These are phyloP conservation scores for Thalassiosira mediterranea DNA, from an alignment of 352 stramenopile species.

Conservation along the genomic window DNA sequence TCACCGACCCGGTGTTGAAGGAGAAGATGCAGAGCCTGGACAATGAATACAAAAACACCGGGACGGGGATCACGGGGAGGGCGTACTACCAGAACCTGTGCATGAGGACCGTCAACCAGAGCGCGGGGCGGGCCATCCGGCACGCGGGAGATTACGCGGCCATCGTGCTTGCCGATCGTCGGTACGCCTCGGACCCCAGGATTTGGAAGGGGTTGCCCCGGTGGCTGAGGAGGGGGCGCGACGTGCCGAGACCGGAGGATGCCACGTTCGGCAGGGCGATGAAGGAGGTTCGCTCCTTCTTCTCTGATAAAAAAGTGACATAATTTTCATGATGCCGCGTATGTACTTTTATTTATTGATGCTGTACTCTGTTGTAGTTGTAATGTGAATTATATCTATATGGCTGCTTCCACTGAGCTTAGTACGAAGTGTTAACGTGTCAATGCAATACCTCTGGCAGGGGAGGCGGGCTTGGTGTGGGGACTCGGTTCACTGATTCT, in stretches of 20 bases:
- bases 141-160: slow-evolving; percentile 96
- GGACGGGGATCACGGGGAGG: slow-evolving; percentile 77
- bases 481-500: no score
- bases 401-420: no score
- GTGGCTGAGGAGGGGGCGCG: slow-evolving; percentile 59
- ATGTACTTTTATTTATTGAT: no score
- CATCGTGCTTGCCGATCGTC: slow-evolving; percentile 94
- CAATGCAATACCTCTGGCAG: no score
- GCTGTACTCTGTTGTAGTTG: no score
- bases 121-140: slow-evolving; percentile 96
- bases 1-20: slow-evolving; percentile 92
- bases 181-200: slow-evolving; percentile 85
- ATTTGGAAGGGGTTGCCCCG: slow-evolving; percentile 72
- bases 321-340: no score
- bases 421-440: no score
- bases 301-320: no score
- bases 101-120: slow-evolving; percentile 99
- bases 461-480: no score
- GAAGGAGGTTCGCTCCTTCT: slow-evolving; percentile 39
- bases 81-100: slow-evolving; percentile 98
- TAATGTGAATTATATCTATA: no score
- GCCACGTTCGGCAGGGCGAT: slow-evolving; percentile 39
- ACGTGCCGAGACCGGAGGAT: slow-evolving; percentile 13
- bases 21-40: slow-evolving; percentile 95
- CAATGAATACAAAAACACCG: slow-evolving; percentile 19